Conservation (phyloP, 345 rosid genomes). For the Citrus cavaleriei region DNA sequence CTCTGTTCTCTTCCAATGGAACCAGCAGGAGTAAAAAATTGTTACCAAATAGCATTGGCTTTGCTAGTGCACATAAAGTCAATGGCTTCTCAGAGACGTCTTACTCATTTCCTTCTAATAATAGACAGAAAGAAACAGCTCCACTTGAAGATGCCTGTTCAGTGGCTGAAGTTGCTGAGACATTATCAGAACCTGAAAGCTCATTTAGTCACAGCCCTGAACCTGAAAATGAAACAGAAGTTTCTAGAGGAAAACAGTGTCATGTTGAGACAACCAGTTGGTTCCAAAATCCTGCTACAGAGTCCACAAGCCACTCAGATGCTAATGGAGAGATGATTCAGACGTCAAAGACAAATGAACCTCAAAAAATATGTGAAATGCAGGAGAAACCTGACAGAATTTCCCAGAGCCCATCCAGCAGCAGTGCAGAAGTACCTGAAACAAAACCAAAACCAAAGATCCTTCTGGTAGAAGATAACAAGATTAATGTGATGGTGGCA, state of each 20-base stretch:
- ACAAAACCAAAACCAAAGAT: slow-evolving; percentile 61
- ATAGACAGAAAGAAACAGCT: slow-evolving; percentile 36
- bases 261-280: slow-evolving; percentile 9
- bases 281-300: slow-evolving; percentile 9
- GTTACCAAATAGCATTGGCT: slow-evolving; percentile 28
- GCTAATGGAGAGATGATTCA: slow-evolving; percentile 31
- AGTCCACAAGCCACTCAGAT: slow-evolving; percentile 26
- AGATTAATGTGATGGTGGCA: slow-evolving; percentile 83
- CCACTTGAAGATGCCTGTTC: slow-evolving; percentile 57
- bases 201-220: slow-evolving; percentile 35
- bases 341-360: slow-evolving; percentile 28
- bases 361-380: slow-evolving; percentile 27
- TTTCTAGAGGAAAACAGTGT: slow-evolving; percentile 15
- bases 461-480: slow-evolving; percentile 95
- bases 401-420: slow-evolving; percentile 21
- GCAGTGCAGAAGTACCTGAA: slow-evolving; percentile 23
- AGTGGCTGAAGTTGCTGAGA: slow-evolving; percentile 35
- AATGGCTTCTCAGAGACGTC: slow-evolving; percentile 33
- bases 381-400: slow-evolving; percentile 30
- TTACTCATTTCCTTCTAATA: slow-evolving; percentile 35
- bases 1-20: slow-evolving; percentile 57
- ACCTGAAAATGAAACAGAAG: slow-evolving; percentile 23
- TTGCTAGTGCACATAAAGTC: slow-evolving; percentile 32
- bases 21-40: slow-evolving; percentile 40
- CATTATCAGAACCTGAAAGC: slow-evolving; percentile 49